Evolutionary conservation across 2,329 filamentous ascomycete species (phyloP).

Genomic region (Pyricularia grisea): DNA sequence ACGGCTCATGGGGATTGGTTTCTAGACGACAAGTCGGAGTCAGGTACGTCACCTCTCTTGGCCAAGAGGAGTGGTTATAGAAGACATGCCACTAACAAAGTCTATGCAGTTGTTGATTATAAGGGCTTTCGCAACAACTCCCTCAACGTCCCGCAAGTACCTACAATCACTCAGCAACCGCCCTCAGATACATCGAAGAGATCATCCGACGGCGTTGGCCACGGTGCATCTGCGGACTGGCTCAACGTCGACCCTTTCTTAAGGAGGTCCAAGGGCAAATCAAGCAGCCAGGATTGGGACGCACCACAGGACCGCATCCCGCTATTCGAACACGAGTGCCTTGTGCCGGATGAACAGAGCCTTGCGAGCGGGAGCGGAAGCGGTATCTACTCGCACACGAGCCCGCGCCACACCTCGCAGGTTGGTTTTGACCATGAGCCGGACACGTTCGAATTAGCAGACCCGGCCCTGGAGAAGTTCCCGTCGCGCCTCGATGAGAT

Average conservation of each 20-base stretch:
- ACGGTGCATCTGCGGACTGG: not conserved
- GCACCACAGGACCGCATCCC: conserved; percentile 4
- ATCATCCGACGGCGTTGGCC: not conserved
- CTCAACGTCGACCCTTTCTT: conserved; percentile 1
- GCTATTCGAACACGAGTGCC: conserved; percentile 10
- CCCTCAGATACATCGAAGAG: not conserved
- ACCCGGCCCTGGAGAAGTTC: conserved; percentile 39
- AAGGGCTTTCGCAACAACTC: conserved; percentile 40
- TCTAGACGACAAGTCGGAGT: conserved; percentile 51
- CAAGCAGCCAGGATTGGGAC: conserved; percentile 1
- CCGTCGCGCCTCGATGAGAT: conserved; percentile 35
- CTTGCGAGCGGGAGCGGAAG: conserved; percentile 9
- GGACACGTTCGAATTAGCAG: conserved; percentile 28
- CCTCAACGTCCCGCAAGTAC: conserved; percentile 18
- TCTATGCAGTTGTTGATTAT: conserved; percentile 26
- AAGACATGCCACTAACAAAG: not conserved
- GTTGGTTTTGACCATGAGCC: conserved; percentile 11
- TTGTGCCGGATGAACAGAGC: conserved; percentile 16
- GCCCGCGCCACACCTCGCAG: not conserved
- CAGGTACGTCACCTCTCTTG: conserved; percentile 32
- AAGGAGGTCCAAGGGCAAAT: not conserved
- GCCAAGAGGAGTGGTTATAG: not conserved
- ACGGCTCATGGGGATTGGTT: conserved; percentile 59
- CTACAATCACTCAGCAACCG: not conserved
- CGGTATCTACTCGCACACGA: conserved; percentile 5